Evolutionary conservation across 2,329 filamentous ascomycete genomes (phyloP).

Genomic region (Colletotrichum spinosum): DNA sequence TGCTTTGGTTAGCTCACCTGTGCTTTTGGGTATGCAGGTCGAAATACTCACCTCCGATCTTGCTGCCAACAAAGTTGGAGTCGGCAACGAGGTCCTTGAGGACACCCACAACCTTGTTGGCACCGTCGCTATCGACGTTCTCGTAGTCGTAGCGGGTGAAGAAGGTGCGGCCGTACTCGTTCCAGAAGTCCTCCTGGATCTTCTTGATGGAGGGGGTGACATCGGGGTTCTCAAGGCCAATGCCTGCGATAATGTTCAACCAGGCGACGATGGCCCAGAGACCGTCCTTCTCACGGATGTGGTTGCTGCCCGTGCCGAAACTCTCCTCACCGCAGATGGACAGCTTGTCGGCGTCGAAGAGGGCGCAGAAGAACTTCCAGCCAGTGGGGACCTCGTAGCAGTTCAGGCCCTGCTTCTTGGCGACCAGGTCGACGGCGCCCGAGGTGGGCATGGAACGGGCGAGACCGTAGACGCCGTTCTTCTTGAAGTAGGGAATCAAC

Average conservation of each 20-base stretch:
- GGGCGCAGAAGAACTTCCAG: constrained; percentile 99
- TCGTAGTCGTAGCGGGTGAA: constrained; percentile 99
- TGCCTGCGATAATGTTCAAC: constrained; percentile 97
- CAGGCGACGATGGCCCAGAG: constrained; percentile 97
- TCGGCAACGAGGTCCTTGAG: constrained; percentile 83
- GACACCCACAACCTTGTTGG: constrained; percentile 88
- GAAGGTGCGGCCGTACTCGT: constrained; percentile 94
- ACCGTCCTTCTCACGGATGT: constrained; percentile 99
- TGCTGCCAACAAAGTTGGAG: constrained; percentile 81
- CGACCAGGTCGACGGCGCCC: constrained; percentile 93
- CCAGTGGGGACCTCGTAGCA: constrained; percentile 98
- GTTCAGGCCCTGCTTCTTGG: constrained; percentile 90
- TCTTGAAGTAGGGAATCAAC: constrained; percentile 98
- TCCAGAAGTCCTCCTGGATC: constrained; percentile 98
- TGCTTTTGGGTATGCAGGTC: background rate
- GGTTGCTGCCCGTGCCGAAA: constrained; percentile 97
- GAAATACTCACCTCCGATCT: constrained; percentile 71
- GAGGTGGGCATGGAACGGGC: constrained; percentile 98
- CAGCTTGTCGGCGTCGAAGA: constrained; percentile 94
- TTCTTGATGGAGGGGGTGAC: constrained; percentile 92
- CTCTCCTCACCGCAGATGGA: constrained; percentile 99
- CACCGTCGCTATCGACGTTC: constrained; percentile 89
- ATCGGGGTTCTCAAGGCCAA: constrained; percentile 83
- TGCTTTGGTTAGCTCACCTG: constrained; percentile 46
- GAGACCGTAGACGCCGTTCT: constrained; percentile 94